These are phyloP conservation scores for Entomortierella chlamydospora DNA, from an alignment of 192 early-diverging fungal species.

Conservation along the genomic window DNA sequence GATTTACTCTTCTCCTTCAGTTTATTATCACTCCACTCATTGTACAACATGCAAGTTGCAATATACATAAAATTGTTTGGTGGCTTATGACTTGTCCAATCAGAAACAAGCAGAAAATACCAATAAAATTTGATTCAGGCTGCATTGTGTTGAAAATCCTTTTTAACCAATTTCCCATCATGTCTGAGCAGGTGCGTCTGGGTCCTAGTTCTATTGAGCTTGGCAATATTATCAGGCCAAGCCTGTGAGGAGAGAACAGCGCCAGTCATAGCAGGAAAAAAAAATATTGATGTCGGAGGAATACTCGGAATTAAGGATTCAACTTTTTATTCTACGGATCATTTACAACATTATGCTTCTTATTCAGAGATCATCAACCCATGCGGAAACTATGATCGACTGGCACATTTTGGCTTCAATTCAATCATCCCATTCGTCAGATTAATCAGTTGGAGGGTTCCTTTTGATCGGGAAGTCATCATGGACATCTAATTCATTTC, in stretches of 20 bases:
- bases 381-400: slow-evolving; percentile 13
- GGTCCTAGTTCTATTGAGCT: neutral
- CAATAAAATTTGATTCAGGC: slow-evolving; percentile 13
- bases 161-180: slow-evolving; percentile 58
- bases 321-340: neutral
- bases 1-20: neutral
- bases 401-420: neutral
- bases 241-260: neutral
- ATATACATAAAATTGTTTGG: neutral
- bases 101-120: neutral
- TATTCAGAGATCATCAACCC: too few relatives aligned
- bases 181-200: slow-evolving; percentile 57
- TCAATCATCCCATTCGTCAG: neutral
- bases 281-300: neutral
- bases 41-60: neutral
- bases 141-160: slow-evolving; percentile 53
- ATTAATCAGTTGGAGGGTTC: neutral
- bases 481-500: too few relatives aligned
- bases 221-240: neutral
- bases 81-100: slow-evolving; percentile 32
- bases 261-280: neutral
- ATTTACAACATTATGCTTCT: too few relatives aligned
- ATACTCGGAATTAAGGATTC: neutral
- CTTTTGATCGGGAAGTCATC: slow-evolving; percentile 2
- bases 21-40: neutral